Percentiles rank a stretch among this genome's conserved stretches.
phyloP scores from a whole-genome alignment of 192 early-diverging fungal species.

The Coemansia sp. region DNA sequence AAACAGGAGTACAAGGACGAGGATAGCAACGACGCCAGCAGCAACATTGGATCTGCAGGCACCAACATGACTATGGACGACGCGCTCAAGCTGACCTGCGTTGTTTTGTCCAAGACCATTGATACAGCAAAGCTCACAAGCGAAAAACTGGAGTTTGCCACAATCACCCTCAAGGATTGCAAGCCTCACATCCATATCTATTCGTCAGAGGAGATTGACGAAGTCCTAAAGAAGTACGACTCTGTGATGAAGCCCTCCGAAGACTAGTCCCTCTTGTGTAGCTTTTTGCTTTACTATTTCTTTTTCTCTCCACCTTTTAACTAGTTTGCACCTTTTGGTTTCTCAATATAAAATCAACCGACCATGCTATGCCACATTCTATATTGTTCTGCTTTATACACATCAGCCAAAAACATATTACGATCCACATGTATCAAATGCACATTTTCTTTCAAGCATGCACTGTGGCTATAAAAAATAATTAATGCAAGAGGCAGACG shows the following conservation, averaged over 20 bases:
- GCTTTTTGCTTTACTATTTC: neutral
- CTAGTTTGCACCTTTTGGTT: too few relatives aligned
- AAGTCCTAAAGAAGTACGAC: constrained; percentile 38
- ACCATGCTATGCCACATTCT: too few relatives aligned
- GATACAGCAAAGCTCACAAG: constrained; percentile 85
- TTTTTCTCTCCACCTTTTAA: neutral
- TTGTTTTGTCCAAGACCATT: constrained; percentile 96
- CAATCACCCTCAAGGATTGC: constrained; percentile 58
- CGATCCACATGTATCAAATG: too few relatives aligned
- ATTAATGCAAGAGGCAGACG: too few relatives aligned
- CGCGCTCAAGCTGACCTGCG: constrained; percentile 86
- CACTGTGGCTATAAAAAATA: constrained; percentile 4
- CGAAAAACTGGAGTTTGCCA: constrained; percentile 93
- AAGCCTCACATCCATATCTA: constrained; percentile 41
- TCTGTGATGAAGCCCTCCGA: constrained; percentile 41
- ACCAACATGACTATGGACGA: constrained; percentile 69
- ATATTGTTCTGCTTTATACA: too few relatives aligned
- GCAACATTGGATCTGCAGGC: constrained; percentile 3
- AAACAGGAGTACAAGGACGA: constrained; percentile 98
- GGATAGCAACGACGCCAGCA: constrained; percentile 15
- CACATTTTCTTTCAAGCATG: too few relatives aligned
- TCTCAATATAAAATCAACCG: too few relatives aligned
- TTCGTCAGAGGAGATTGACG: constrained; percentile 42
- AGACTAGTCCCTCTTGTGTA: too few relatives aligned
- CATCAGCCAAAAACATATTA: too few relatives aligned